Evolutionary conservation across 805 yeast species (phyloP), one percentile per base, ranked within the genome.

Genomic region (Candida insectorum): DNA sequence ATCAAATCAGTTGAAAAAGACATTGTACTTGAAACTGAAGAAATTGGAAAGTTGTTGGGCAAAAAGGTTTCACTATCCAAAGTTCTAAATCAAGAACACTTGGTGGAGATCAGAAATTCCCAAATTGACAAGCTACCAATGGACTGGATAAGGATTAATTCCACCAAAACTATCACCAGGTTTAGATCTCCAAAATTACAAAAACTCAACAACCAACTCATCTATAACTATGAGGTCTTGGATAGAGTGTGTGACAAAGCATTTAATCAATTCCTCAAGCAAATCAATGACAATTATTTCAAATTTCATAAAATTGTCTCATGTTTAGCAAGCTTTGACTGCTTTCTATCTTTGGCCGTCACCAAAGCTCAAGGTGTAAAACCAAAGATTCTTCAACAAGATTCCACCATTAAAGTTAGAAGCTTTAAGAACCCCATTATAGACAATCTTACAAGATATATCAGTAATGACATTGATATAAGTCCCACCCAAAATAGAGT

Each of bases 71-170:
- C 83, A 33, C 61, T 69, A 14, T 62, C 67, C 17, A 70, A 79
- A 10, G 77, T 74, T 34, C 69, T 73, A 31, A 80, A 77, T 33
- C 84, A 81, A 14, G 81, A 86, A 2, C 84, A 81, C 49, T 60
- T 89, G 30, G 70, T 93, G 15, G 96, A 89, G 48, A 79, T 91
- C 0, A 62, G 86, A 27, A 79, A 79, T 41, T 58, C 72, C 9
- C 74, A 74, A 27, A 64, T 72, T 2, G 74, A 73, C 26, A 56
- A 60, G 1, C 56, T 89, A 2, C 97, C 97, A 0, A 46, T 62
- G 2, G 77, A 75, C 32, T 91, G 96, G 96, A 59, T 81, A 9
- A 82, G 85, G 45, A 73, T 85, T 17, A 82, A 75, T 46, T 82
- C 82, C 6, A 73, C 94, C 29, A 65, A 77, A 40, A 55, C 77